Conservation (phyloP, 108 stramenopile species). For the Mediolabrus comicus region DNA sequence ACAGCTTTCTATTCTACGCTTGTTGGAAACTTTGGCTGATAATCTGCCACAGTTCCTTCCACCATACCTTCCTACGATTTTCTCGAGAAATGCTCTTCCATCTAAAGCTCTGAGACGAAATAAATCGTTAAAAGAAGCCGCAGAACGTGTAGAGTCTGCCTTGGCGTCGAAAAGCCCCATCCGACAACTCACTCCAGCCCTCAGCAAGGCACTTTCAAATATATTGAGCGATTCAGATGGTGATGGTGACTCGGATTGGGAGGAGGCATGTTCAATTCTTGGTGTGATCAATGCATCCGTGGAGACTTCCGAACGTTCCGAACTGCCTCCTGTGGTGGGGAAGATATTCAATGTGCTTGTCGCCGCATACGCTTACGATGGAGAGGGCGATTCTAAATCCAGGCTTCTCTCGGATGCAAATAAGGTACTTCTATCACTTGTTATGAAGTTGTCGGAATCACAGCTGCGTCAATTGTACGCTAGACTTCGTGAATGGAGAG, state of each 20-base stretch:
- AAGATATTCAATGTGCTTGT: conserved; percentile 59
- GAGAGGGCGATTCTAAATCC: conserved; percentile 5
- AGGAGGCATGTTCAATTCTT: conserved; percentile 43
- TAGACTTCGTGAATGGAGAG: conserved; percentile 77
- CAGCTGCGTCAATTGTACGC: conserved; percentile 80
- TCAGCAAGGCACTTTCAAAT: conserved; percentile 34
- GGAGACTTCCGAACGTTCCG: conserved; percentile 48
- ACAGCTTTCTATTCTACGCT: conserved; percentile 58
- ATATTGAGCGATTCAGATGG: conserved; percentile 9
- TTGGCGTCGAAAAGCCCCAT: conserved; percentile 55
- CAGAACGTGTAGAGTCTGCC: conserved; percentile 39
- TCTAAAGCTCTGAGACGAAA: conserved; percentile 43
- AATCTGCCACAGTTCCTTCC: conserved; percentile 76
- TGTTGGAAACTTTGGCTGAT: conserved; percentile 55
- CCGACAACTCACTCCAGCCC: conserved; percentile 66
- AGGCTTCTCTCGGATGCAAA: conserved; percentile 48
- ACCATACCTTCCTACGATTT: conserved; percentile 62
- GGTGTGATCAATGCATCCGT: conserved; percentile 54
- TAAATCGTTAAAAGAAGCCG: conserved; percentile 21
- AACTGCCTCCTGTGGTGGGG: conserved; percentile 52
- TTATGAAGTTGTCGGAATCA: conserved; percentile 83
- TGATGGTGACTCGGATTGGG: conserved; percentile 15
- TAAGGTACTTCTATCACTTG: conserved; percentile 61
- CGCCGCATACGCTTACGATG: conserved; percentile 47
- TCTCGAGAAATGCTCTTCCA: conserved; percentile 51